Evolutionary conservation across 2,329 filamentous ascomycete species (phyloP), one percentile per base, ranked within the genome.

Genomic region (Harringtonia lauricola): DNA sequence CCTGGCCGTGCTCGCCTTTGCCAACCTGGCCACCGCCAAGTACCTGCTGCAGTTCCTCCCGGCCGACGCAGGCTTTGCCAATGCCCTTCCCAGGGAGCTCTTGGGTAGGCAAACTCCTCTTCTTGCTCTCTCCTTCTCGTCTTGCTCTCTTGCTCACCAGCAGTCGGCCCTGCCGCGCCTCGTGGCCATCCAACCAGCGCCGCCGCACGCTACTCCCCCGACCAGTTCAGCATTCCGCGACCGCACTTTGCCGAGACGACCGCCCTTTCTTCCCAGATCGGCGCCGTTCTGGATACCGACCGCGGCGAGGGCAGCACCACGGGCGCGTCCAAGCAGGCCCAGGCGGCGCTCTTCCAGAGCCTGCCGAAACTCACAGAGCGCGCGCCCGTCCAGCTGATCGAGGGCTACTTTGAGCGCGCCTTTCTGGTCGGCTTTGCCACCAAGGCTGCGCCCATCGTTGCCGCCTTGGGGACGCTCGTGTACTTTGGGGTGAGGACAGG

Each of bases 11-110:
- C 55, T 54, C 34, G 52, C 55, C 35, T 56, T 56, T 43, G 54
- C 47, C 18, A 48, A 52, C 15, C 47, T 46, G 7, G n/a, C 24
- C 15, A 49, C 49, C 3, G 72, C 68, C 15, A 81, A 81, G 54
- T 82, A 81, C 49, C 62, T 81, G 5, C 63, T 66, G 8, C 73
- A 81, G 49, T 78, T 74, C 55, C 59, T 80, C 30, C 52, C 63
- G 9, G 62, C 73, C 3, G 59, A 68, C 13, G 54, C 68, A 1
- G 68, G 70, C 0, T 73, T 71, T 53, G 60, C 75, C 44, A 81
- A 81, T 54, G 70, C 77, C 42, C 65, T 81, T 8, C 76, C 77
- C 0, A 49, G 60, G 2, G 64, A 72, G 29, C 59, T 81, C 2
- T 65, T 81, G 4, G 19, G 42, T 44, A n/a, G n/a, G 36, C n/a